Evolutionary conservation across 495 filamentous ascomycete genomes (phyloP).

Genomic region (Parathielavia hyrcaniae): DNA sequence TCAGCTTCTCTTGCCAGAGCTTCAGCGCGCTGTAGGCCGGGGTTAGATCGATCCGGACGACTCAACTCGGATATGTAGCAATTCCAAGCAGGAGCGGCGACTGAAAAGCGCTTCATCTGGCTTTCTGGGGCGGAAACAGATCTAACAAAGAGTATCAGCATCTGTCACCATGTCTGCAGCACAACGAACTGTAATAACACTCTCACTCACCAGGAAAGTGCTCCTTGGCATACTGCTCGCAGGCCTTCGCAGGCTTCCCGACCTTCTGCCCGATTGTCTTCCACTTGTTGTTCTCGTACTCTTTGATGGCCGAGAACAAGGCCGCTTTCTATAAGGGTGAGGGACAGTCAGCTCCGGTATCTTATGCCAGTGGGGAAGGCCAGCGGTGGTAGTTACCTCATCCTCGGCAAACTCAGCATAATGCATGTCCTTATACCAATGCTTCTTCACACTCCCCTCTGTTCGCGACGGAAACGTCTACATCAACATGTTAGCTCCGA

Average conservation of each 20-base stretch:
- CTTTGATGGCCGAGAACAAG: constrained; percentile 78
- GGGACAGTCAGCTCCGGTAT: constrained; percentile 5
- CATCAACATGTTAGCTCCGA: constrained; percentile 23
- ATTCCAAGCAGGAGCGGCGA: background rate
- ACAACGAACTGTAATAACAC: too few relatives aligned
- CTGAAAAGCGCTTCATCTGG: background rate
- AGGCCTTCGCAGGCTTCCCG: constrained; percentile 97
- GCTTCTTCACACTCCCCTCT: constrained; percentile 97
- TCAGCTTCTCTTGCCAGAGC: too few relatives aligned
- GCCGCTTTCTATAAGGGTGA: background rate
- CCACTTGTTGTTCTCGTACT: constrained; percentile 98
- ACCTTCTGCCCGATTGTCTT: constrained; percentile 94
- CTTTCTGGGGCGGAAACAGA: constrained; percentile 20
- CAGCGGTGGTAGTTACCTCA: constrained; percentile 57
- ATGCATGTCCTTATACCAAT: constrained; percentile 99
- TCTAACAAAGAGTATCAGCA: constrained; percentile 16
- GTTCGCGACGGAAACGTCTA: constrained; percentile 88
- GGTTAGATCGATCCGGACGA: too few relatives aligned
- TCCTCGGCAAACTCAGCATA: constrained; percentile 99
- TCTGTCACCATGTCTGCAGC: too few relatives aligned
- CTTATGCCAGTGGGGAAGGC: background rate
- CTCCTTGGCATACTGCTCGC: constrained; percentile 97
- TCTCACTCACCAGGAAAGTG: constrained; percentile 57
- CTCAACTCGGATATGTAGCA: background rate
- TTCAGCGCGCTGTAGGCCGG: too few relatives aligned